phyloP scores from a whole-genome alignment of 345 rosid genomes.

The Citropsis articulata region DNA sequence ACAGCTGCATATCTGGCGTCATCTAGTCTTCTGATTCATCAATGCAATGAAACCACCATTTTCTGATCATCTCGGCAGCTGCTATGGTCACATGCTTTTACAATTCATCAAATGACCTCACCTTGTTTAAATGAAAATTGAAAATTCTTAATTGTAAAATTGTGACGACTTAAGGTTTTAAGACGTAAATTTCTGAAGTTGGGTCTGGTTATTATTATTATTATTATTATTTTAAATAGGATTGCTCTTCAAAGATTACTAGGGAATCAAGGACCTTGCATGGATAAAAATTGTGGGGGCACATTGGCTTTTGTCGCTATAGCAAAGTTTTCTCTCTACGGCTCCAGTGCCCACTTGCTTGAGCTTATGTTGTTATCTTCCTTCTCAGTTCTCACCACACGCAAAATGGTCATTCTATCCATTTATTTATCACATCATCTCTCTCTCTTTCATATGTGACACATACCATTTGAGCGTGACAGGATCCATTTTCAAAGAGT shows the following conservation, averaged over 20 bases:
- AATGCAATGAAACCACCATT: neutral
- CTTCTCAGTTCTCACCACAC: constrained; percentile 15
- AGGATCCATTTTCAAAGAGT: neutral
- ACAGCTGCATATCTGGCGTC: constrained; percentile 7
- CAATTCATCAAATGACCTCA: neutral
- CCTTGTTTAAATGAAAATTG: neutral
- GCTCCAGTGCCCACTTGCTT: constrained; percentile 17
- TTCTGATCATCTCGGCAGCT: neutral
- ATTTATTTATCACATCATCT: neutral
- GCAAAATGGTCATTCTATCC: neutral
- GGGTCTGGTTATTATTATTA: no score
- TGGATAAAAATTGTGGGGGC: constrained; percentile 23
- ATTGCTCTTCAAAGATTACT: neutral
- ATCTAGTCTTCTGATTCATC: constrained; percentile 13
- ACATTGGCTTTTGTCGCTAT: constrained; percentile 18
- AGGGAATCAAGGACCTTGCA: neutral
- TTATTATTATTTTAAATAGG: no score
- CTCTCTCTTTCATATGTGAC: neutral
- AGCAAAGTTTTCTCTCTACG: neutral
- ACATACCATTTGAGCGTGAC: neutral
- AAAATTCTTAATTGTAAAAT: no score
- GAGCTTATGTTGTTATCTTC: constrained; percentile 7
- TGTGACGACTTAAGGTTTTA: no score
- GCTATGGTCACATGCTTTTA: neutral
- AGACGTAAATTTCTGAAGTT: no score